A percentile compares a stretch with the other conserved stretches of the same genome.
Conservation (phyloP, 768 basidiomycete species). For the Trametes maxima region DNA sequence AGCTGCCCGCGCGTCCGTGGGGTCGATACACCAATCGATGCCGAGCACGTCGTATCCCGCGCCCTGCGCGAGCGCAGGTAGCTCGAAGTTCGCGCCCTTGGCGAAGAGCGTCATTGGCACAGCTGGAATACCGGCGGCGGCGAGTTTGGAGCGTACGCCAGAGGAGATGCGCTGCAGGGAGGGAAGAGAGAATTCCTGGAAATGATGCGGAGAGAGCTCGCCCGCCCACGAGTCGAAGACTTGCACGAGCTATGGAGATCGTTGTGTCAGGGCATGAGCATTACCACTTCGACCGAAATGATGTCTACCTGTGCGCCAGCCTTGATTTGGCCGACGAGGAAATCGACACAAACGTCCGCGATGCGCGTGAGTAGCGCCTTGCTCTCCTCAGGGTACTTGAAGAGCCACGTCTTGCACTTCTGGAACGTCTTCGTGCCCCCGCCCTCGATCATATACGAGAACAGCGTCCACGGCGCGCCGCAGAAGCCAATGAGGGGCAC, state of each 20-base stretch:
- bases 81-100: slow-evolving; percentile 85
- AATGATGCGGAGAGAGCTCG: slow-evolving; percentile 89
- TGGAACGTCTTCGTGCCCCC: slow-evolving; percentile 89
- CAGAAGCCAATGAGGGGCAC: slow-evolving; percentile 97
- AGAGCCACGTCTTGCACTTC: slow-evolving; percentile 94
- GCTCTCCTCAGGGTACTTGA: slow-evolving; percentile 84
- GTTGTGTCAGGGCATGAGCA: not conserved
- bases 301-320: slow-evolving; percentile 92
- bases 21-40: slow-evolving; percentile 89
- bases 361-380: slow-evolving; percentile 75
- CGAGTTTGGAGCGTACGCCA: slow-evolving; percentile 63
- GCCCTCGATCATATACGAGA: slow-evolving; percentile 98
- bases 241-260: slow-evolving; percentile 73
- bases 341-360: slow-evolving; percentile 88
- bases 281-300: not conserved
- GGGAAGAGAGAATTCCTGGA: slow-evolving; percentile 81
- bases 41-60: slow-evolving; percentile 87
- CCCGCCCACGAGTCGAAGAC: slow-evolving; percentile 97
- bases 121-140: slow-evolving; percentile 50
- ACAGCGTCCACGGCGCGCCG: slow-evolving; percentile 97
- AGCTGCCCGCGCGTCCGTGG: slow-evolving; percentile 63
- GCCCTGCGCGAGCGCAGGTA: slow-evolving; percentile 57
- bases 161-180: slow-evolving; percentile 71
- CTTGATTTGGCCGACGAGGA: slow-evolving; percentile 87
- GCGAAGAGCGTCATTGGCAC: slow-evolving; percentile 92